Evolutionary conservation across 1,284 basidiomycete genomes (phyloP).

Genomic region (Trametes sp.): DNA sequence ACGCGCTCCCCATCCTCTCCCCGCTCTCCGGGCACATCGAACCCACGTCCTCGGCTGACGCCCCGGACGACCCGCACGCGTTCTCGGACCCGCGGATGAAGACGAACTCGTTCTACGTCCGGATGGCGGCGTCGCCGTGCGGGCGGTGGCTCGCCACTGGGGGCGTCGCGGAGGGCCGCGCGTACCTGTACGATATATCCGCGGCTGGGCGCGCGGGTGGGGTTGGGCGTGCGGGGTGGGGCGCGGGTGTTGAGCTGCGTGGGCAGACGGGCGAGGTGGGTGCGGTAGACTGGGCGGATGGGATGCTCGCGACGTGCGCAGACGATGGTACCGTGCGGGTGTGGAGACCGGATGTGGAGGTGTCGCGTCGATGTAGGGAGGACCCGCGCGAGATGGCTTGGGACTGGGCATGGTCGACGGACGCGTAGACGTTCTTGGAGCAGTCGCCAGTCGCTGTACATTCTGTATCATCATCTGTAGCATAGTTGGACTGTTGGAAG

Average conservation of each 20-base stretch:
- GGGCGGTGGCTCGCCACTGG: constrained; percentile 79
- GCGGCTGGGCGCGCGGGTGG: constrained; percentile 23
- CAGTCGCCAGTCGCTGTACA: too few relatives aligned
- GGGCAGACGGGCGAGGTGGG: constrained; percentile 72
- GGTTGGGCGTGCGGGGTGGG: constrained; percentile 18
- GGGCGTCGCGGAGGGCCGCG: constrained; percentile 57
- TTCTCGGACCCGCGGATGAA: constrained; percentile 62
- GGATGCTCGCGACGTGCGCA: constrained; percentile 70
- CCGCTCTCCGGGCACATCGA: constrained; percentile 45
- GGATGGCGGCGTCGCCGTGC: constrained; percentile 69
- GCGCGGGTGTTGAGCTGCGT: constrained; percentile 47
- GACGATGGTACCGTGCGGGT: constrained; percentile 78
- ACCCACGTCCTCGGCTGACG: background rate
- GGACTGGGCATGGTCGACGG: constrained; percentile 69
- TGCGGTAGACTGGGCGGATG: constrained; percentile 75
- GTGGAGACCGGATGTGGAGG: constrained; percentile 72
- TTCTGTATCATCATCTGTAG: constrained; percentile 23
- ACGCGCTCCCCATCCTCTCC: constrained; percentile 56
- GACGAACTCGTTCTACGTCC: constrained; percentile 74
- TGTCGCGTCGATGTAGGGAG: constrained; percentile 57
- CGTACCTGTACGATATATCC: constrained; percentile 72
- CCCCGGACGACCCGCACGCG: constrained; percentile 35
- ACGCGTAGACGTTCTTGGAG: constrained; percentile 2
- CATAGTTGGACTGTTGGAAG: too few relatives aligned
- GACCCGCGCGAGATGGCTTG: constrained; percentile 64